Percentiles rank a stretch among this genome's conserved stretches.
phyloP scores from a whole-genome alignment of 2,329 filamentous ascomycete species.

The Diaporthe nobilis region DNA sequence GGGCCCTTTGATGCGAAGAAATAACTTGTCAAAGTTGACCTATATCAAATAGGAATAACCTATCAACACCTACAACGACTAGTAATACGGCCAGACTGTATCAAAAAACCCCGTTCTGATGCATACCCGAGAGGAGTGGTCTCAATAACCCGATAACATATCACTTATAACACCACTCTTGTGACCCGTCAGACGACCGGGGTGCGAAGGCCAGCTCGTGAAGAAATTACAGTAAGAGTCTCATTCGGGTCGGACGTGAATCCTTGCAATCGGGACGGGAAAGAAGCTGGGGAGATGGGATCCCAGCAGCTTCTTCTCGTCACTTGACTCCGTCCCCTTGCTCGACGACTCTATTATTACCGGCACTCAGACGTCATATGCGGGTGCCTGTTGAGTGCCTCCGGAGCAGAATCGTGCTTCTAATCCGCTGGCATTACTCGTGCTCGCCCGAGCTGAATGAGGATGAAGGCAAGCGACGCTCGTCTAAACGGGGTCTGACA shows the following conservation, averaged over 20 bases:
- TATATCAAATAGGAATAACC: neutral
- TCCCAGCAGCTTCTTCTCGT: conserved; percentile 21
- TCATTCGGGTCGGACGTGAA: neutral
- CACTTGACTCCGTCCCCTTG: conserved; percentile 16
- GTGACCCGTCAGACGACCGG: conserved; percentile 20
- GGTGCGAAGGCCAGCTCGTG: neutral
- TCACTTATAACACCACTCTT: conserved; percentile 17
- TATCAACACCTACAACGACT: neutral
- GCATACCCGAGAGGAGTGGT: conserved; percentile 23
- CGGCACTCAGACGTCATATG: neutral
- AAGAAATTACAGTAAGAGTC: conserved; percentile 8
- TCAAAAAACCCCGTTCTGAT: neutral
- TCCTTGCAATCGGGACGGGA: neutral
- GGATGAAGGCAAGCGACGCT: neutral
- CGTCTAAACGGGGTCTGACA: neutral
- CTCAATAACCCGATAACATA: conserved; percentile 19
- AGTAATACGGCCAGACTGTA: neutral
- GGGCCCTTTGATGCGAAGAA: neutral
- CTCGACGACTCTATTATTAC: neutral
- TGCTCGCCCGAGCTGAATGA: neutral
- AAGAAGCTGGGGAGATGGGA: neutral
- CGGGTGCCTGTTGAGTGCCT: neutral
- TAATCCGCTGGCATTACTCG: conserved; percentile 12
- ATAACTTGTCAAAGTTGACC: neutral
- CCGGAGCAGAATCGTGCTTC: neutral